Evolutionary conservation across 2,329 filamentous ascomycete species (phyloP), one percentile per base, ranked within the genome.

Genomic region (Scytalidium lignicola): DNA sequence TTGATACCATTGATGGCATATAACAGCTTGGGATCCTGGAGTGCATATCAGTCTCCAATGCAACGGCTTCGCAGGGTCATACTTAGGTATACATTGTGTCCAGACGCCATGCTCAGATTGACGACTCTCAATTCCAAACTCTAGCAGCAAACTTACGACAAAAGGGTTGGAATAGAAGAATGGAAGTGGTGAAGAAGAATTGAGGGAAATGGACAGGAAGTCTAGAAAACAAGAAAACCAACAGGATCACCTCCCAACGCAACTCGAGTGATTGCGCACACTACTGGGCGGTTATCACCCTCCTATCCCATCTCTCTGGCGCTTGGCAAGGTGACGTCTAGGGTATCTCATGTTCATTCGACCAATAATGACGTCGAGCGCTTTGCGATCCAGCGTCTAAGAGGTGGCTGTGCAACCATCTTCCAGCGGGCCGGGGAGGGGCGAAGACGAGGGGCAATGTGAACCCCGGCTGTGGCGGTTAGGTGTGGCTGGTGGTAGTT

Each of bases 1-100:
- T 85, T 85, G 63, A 99, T 92, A 72, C 90, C 90, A 58, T 85
- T 83, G 65, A 97, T 78, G 61, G 82, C 80, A 66, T 85, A 86
- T 53, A 86, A 70, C 51, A 86, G 73, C 68, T 82, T 85, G 39
- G 82, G 82, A 56, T 85, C 82, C 62, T 64, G 6, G 5, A 19
- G 19, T 3, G 17, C 12, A 17, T n/a, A 5, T 43, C 13, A 22
- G 41, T 41, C 41, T 15, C n/a, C 15, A 19, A 19, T 22, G 12
- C 20, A 43, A 17, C 41, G 10, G 41, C 21, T 20, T 40, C 10
- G 40, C 13, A 43, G 8, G 21, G n/a, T 32, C 37, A 39, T 9
- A 18, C 41, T n/a, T 39, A 42, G 41, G 41, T 45, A 32, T 54
- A 63, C 61, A 58, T 63, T 61, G 51, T 60, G 60, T 51, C 61